Evolutionary conservation across 192 early-diverging fungal species (phyloP).

Genomic region (Gonapodya prolifera): DNA sequence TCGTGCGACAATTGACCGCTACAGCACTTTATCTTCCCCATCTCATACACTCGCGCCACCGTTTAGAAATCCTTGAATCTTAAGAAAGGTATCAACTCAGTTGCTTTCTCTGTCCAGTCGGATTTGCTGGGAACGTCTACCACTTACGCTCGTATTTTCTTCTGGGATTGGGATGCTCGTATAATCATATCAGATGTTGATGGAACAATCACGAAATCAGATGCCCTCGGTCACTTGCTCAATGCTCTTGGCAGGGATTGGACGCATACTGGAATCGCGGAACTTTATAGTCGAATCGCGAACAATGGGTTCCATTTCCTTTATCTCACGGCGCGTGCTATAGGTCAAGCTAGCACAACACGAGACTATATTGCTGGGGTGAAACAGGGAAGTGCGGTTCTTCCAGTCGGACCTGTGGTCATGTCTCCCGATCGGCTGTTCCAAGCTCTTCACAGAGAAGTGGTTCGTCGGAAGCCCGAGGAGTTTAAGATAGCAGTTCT

Average conservation of each 20-base stretch:
- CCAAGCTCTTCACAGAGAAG: slow-evolving; percentile 81
- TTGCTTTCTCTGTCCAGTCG: slow-evolving; percentile 76
- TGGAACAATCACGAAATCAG: slow-evolving; percentile 97
- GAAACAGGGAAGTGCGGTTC: slow-evolving; percentile 70
- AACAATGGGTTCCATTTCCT: slow-evolving; percentile 92
- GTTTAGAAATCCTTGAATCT: slow-evolving; percentile 51
- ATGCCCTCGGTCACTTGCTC: slow-evolving; percentile 90
- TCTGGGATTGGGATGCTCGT: slow-evolving; percentile 67
- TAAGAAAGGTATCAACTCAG: slow-evolving; percentile 74
- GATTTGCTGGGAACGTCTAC: slow-evolving; percentile 60
- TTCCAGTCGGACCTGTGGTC: slow-evolving; percentile 90
- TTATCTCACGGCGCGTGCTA: slow-evolving; percentile 88
- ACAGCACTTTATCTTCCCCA: not conserved
- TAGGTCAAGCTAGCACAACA: slow-evolving; percentile 87
- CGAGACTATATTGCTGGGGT: slow-evolving; percentile 84
- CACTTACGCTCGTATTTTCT: slow-evolving; percentile 61
- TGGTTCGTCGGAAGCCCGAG: slow-evolving; percentile 87
- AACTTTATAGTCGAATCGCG: slow-evolving; percentile 84
- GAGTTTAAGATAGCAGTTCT: slow-evolving; percentile 96
- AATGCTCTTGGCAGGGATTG: slow-evolving; percentile 96
- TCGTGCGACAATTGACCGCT: not conserved
- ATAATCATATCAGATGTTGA: slow-evolving; percentile 98
- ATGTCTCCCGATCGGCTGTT: slow-evolving; percentile 92
- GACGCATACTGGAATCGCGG: slow-evolving; percentile 94
- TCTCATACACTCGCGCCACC: not conserved